Base-by-base conservation (phyloP, 352 stramenopile species). In the Phytopythium mirpurense region DNA sequence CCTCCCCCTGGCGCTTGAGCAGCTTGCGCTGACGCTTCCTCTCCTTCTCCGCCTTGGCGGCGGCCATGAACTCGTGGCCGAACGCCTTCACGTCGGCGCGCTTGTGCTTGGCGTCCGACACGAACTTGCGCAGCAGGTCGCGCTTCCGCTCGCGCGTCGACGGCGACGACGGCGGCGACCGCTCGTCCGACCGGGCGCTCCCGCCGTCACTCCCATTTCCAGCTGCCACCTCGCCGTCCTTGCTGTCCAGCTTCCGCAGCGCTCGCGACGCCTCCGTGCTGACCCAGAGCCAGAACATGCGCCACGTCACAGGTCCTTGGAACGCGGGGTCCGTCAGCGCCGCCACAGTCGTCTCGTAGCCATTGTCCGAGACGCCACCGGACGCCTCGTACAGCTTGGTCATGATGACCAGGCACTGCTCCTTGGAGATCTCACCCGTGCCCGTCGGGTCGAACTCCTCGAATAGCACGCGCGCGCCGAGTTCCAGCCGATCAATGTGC, bases 221-320 rank as follows among this genome's bases (percentile, higher is more conserved):
- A 74, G 62, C 90, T 88, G 53, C 63, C 85, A 35, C 67, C 63
- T 14, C 67, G 67, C 9, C 63, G 27, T 86, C 66, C 58, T 82
- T 67, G 42, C 81, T 59, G 48, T 95, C 77, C 14, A 95, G 62
- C 24, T 78, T 64, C 18, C 69, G 70, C 27, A 95, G 68, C 18
- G 84, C 83, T 10, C 62, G 59, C 37, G 83, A 78, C 7, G 85
- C 85, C 63, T 93, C 81, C 0, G 74, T 76, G 50, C 85, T 95
- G 26, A 95, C 85, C 80, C 81, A 95, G 51, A 89, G 75, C 83
- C 83, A 95, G 56, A 92, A 95, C 74, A 90, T 88, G 0, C 70
- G 46, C 85, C 85, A 95, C n/a, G 77, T 77, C 32, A 93, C 76
- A 0, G 77, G 77, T 0, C 76, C 81, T 51, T 86, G 60, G 59